A percentile compares a stretch with the other conserved stretches of the same genome.
Evolutionary conservation across 2,329 filamentous ascomycete species (phyloP).

Genomic region (Ceratocystis destructans): DNA sequence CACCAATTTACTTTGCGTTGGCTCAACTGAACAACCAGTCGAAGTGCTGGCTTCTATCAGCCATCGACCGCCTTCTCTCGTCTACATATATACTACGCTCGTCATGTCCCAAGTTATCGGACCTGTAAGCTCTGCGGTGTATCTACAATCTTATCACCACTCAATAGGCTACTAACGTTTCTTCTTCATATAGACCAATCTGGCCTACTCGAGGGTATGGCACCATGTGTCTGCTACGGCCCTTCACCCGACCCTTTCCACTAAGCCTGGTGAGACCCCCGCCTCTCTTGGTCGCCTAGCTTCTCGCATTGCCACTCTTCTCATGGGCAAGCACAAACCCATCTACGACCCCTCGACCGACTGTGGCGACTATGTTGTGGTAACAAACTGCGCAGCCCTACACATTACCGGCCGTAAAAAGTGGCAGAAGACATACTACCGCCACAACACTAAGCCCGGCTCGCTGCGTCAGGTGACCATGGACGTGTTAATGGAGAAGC

Average conservation of each 20-base stretch:
- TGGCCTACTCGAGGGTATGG: slow-evolving; percentile 94
- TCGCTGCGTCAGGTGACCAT: slow-evolving; percentile 79
- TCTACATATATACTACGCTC: slow-evolving; percentile 4
- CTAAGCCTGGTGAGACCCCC: slow-evolving; percentile 42
- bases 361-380: slow-evolving; percentile 97
- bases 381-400: slow-evolving; percentile 74
- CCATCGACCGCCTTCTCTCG: background rate
- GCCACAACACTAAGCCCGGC: slow-evolving; percentile 82
- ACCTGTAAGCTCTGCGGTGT: slow-evolving; percentile 40
- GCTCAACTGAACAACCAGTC: background rate
- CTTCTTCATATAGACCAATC: slow-evolving; percentile 54
- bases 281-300: slow-evolving; percentile 84
- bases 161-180: background rate
- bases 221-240: slow-evolving; percentile 65
- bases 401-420: slow-evolving; percentile 85
- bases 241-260: slow-evolving; percentile 48
- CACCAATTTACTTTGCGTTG: background rate
- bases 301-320: slow-evolving; percentile 67
- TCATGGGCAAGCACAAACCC: slow-evolving; percentile 99
- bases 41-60: background rate
- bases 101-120: slow-evolving; percentile 70
- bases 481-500: slow-evolving; percentile 88
- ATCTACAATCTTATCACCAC: background rate
- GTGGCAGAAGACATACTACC: slow-evolving; percentile 90
- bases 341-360: slow-evolving; percentile 95